Evolutionary conservation across 139 green algal species (phyloP).

Genomic region (Microglena sp.): DNA sequence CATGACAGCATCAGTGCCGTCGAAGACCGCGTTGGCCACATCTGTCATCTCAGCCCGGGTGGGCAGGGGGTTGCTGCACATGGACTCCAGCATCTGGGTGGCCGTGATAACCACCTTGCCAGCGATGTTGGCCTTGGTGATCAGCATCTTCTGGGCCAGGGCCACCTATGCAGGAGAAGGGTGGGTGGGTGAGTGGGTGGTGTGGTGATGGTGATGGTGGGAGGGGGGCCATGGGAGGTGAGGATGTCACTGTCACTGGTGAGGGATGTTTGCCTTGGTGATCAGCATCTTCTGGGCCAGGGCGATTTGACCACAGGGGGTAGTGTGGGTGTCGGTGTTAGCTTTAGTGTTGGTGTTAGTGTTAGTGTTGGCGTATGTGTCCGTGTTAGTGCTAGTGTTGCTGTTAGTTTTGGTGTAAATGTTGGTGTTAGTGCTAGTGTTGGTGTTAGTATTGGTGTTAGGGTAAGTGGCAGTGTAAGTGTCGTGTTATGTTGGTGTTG

Average conservation of each 20-base stretch:
- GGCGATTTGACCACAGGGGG: no score
- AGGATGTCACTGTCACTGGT: conserved; percentile 39
- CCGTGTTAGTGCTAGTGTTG: no score
- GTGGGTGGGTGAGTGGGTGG: no score
- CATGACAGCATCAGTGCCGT: conserved; percentile 52
- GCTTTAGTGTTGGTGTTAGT: no score
- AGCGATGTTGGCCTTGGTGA: conserved; percentile 65
- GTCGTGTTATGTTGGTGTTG: conserved; percentile 63
- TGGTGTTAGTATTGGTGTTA: no score
- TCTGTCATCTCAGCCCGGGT: conserved; percentile 66
- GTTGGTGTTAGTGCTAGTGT: not conserved
- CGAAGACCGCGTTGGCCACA: conserved; percentile 79
- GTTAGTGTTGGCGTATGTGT: no score
- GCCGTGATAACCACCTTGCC: conserved; percentile 60
- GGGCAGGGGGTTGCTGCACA: conserved; percentile 46
- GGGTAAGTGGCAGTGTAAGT: conserved; percentile 23
- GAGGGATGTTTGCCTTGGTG: conserved; percentile 61
- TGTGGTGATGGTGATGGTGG: no score
- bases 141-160: conserved; percentile 67
- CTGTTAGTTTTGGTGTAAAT: no score
- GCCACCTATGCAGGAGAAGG: no score
- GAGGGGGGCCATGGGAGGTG: not conserved
- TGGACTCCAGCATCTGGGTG: conserved; percentile 63
- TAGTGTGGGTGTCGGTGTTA: no score
- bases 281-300: conserved; percentile 71